Evolutionary conservation across 2,329 filamentous ascomycete species (phyloP).

Genomic region (Paracorniculantispora psalliotae): DNA sequence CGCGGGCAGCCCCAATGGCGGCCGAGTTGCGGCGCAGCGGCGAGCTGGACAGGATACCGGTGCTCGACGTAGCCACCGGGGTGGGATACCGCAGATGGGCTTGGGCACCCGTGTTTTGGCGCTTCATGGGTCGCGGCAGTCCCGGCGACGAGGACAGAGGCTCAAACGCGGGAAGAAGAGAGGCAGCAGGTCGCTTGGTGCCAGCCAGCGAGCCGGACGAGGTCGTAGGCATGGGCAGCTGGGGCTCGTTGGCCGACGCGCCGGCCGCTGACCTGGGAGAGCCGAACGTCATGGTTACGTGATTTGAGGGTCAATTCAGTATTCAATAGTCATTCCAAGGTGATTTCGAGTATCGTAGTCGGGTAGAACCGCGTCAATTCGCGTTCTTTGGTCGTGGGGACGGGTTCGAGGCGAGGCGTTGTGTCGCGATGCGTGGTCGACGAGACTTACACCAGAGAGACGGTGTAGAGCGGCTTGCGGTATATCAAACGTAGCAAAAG

Average conservation of each 20-base stretch:
- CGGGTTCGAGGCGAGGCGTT: background rate
- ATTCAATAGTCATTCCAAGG: background rate
- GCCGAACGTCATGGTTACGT: conserved; percentile 9
- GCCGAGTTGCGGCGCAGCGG: conserved; percentile 55
- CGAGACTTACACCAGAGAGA: conserved; percentile 8
- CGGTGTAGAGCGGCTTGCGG: background rate
- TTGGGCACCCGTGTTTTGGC: conserved; percentile 48
- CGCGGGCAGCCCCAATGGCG: conserved; percentile 52
- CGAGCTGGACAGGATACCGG: conserved; percentile 83
- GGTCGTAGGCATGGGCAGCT: conserved; percentile 8
- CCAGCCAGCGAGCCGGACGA: conserved; percentile 31
- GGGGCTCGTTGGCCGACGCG: conserved; percentile 10
- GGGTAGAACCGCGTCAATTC: conserved; percentile 7
- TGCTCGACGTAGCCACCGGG: conserved; percentile 88
- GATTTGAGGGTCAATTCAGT: background rate
- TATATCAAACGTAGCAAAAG: background rate
- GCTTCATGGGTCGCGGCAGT: conserved; percentile 64
- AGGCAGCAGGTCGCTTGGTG: conserved; percentile 58
- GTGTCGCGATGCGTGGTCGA: background rate
- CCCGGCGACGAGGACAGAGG: conserved; percentile 71
- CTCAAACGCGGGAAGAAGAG: conserved; percentile 74
- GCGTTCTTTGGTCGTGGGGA: conserved; percentile 3
- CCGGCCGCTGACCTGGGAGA: background rate
- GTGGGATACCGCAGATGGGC: conserved; percentile 75
- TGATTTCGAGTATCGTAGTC: background rate